Conservation (phyloP, 345 rosid genomes). For the Erodium maritimum region DNA sequence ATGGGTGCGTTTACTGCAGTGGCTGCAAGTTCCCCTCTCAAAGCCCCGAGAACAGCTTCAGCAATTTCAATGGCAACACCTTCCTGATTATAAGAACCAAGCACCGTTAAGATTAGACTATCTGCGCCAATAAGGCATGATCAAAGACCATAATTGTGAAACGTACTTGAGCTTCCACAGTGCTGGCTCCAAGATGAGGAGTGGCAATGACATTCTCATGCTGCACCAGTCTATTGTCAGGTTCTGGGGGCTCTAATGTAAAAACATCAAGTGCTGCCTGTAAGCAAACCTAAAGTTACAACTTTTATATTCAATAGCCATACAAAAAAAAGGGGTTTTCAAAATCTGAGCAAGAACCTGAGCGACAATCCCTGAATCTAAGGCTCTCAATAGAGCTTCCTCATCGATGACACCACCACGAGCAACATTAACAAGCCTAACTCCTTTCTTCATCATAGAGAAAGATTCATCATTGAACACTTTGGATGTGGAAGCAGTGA, state of each 20-base stretch:
- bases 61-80: conserved; percentile 35
- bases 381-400: conserved; percentile 28
- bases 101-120: neutral
- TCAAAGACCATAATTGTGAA: neutral
- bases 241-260: conserved; percentile 25
- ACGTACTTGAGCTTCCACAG: conserved; percentile 27
- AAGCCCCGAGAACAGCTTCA: conserved; percentile 26
- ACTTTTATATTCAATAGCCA: neutral
- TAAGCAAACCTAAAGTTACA: conserved; percentile 3
- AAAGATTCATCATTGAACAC: conserved; percentile 26
- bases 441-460: conserved; percentile 33
- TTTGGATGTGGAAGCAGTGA: conserved; percentile 26
- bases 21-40: conserved; percentile 26
- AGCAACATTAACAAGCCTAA: conserved; percentile 33
- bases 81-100: conserved; percentile 15
- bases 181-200: conserved; percentile 37
- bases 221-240: conserved; percentile 22
- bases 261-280: conserved; percentile 38
- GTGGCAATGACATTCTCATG: conserved; percentile 28
- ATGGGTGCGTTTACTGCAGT: conserved; percentile 29
- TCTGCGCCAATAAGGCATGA: neutral
- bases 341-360: conserved; percentile 12
- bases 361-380: conserved; percentile 30
- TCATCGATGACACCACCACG: conserved; percentile 34
- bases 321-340: neutral